These are phyloP conservation scores for Malassezia sp. DNA, from an alignment of 1,284 basidiomycete species.

Conservation along the genomic window DNA sequence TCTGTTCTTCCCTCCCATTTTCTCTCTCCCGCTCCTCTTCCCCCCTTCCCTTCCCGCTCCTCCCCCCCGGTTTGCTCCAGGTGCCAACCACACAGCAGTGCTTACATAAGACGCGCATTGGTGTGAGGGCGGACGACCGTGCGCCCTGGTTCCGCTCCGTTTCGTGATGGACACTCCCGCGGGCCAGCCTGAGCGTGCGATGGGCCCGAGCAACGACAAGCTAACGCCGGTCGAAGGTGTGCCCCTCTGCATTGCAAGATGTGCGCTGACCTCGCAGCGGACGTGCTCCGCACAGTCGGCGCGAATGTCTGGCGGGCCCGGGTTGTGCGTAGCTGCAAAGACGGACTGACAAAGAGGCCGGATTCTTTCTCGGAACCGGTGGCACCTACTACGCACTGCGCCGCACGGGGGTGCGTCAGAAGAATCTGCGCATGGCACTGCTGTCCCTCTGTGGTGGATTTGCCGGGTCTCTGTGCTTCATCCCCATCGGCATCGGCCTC, in stretches of 20 bases:
- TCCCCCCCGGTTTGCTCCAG: too few species aligned
- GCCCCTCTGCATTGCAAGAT: neutral
- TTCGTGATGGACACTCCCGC: neutral
- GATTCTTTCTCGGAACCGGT: constrained; percentile 7
- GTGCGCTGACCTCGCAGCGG: constrained; percentile 1
- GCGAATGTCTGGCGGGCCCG: constrained; percentile 12
- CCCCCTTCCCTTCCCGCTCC: too few species aligned
- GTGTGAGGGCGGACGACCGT: too few species aligned
- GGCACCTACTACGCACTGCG: constrained; percentile 5
- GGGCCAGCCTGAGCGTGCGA: neutral
- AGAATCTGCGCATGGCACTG: neutral
- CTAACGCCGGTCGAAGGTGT: constrained; percentile 13
- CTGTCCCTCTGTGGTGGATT: constrained; percentile 11
- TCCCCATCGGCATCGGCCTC: constrained; percentile 11
- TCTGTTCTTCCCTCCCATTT: too few species aligned
- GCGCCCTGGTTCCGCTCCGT: neutral
- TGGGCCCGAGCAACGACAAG: neutral
- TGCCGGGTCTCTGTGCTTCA: constrained; percentile 7
- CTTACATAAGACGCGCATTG: too few species aligned
- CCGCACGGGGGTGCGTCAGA: neutral
- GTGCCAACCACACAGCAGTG: too few species aligned
- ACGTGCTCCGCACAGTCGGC: constrained; percentile 8
- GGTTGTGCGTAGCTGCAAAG: constrained; percentile 3
- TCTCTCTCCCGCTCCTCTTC: too few species aligned
- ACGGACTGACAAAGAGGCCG: neutral